Conservation (phyloP, 495 filamentous ascomycete species). For the Barbatosphaeria neglecta region DNA sequence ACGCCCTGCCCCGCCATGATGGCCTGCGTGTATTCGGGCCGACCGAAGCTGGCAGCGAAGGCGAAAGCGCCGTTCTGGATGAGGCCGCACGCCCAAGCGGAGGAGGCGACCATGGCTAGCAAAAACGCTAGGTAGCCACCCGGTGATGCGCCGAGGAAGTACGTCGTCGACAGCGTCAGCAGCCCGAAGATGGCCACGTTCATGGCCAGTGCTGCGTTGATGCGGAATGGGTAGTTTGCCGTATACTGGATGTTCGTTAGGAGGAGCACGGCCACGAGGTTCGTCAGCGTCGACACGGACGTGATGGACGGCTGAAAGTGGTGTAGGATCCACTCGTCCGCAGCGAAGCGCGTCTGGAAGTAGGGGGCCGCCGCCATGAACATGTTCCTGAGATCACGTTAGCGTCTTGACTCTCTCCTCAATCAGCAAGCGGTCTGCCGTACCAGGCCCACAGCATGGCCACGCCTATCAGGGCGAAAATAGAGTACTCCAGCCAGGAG, state of each 20-base stretch:
- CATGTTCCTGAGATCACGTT: slow-evolving; percentile 68
- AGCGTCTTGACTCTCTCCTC: slow-evolving; percentile 2
- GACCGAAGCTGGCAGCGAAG: slow-evolving; percentile 73
- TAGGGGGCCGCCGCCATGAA: slow-evolving; percentile 92
- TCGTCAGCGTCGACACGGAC: slow-evolving; percentile 74
- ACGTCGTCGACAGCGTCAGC: slow-evolving; percentile 66
- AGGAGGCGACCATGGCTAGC: slow-evolving; percentile 67
- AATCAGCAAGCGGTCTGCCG: slow-evolving; percentile 10
- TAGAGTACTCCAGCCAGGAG: slow-evolving; percentile 68
- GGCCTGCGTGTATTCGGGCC: slow-evolving; percentile 80
- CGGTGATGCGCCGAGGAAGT: slow-evolving; percentile 48
- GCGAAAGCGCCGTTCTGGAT: slow-evolving; percentile 93
- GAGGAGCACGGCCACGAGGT: slow-evolving; percentile 57
- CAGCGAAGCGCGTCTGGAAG: slow-evolving; percentile 73
- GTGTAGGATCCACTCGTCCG: slow-evolving; percentile 53
- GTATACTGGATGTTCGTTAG: slow-evolving; percentile 67
- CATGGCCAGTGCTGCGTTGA: slow-evolving; percentile 59
- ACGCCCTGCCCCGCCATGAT: slow-evolving; percentile 94
- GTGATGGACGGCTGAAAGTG: slow-evolving; percentile 85
- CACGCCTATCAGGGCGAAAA: slow-evolving; percentile 79
- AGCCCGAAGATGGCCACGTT: slow-evolving; percentile 62
- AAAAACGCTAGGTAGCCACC: slow-evolving; percentile 66
- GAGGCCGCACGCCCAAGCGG: slow-evolving; percentile 66
- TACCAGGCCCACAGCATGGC: slow-evolving; percentile 98
- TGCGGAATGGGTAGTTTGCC: slow-evolving; percentile 75